A percentile compares a stretch with the other conserved stretches of the same genome.
Conservation (phyloP, 352 stramenopile species). For the Pythium inflatum region DNA sequence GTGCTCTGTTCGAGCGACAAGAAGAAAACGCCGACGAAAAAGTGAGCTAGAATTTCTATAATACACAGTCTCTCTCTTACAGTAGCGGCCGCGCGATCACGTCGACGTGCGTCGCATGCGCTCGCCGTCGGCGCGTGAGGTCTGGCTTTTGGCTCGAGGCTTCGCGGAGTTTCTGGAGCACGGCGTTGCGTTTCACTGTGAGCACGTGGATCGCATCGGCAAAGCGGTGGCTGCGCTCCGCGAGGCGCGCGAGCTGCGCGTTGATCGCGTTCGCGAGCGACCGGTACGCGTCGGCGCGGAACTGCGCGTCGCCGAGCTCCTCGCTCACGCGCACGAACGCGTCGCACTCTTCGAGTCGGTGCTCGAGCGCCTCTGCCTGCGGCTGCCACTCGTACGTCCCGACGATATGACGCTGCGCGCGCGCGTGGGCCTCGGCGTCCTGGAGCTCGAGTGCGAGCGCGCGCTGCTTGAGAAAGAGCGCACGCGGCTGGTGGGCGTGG, state of each 20-base stretch:
- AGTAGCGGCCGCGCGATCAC: background rate
- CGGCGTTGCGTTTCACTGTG: conserved; percentile 44
- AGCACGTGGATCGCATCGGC: conserved; percentile 53
- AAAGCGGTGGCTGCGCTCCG: conserved; percentile 44
- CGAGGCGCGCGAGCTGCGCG: conserved; percentile 45
- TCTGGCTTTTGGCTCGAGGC: background rate
- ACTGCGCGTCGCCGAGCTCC: conserved; percentile 40
- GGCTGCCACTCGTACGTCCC: conserved; percentile 53
- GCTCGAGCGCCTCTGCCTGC: conserved; percentile 38
- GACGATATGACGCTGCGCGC: conserved; percentile 54
- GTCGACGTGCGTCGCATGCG: conserved; percentile 1
- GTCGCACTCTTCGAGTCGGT: conserved; percentile 54
- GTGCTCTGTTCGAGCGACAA: conserved; percentile 80
- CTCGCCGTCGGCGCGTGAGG: too few relatives aligned
- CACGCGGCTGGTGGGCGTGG: conserved; percentile 31
- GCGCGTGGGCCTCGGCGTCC: conserved; percentile 49
- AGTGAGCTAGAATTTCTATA: conserved; percentile 14
- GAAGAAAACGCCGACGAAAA: conserved; percentile 41
- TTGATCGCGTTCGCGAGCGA: conserved; percentile 62
- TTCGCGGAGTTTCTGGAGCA: conserved; percentile 28
- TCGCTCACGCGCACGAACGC: conserved; percentile 51
- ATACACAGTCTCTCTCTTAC: background rate
- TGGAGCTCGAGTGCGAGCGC: conserved; percentile 45
- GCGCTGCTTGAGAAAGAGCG: conserved; percentile 53
- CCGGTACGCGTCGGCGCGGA: conserved; percentile 52